phyloP scores from a whole-genome alignment of 2,329 filamentous ascomycete genomes.

The Fusarium metavorans region DNA sequence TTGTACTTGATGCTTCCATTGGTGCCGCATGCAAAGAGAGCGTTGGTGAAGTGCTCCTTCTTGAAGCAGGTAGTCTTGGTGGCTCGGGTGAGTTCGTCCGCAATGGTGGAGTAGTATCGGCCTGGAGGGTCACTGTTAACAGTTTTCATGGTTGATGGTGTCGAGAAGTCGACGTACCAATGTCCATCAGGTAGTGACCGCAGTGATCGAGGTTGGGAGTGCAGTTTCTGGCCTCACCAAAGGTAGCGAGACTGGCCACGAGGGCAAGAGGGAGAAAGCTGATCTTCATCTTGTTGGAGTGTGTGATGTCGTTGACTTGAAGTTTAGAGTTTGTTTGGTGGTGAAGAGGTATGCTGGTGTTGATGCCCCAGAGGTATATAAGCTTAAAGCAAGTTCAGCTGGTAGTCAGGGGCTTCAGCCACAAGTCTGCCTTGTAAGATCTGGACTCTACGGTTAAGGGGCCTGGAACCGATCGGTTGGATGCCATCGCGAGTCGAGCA shows the following conservation, averaged over 20 bases:
- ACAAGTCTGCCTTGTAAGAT: neutral
- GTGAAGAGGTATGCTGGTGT: neutral
- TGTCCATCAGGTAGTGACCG: slow-evolving; percentile 7
- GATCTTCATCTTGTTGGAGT: slow-evolving; percentile 13
- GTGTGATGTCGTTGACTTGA: neutral
- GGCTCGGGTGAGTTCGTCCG: slow-evolving; percentile 11
- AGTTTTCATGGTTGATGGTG: too few species aligned
- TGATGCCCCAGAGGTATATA: slow-evolving; percentile 3
- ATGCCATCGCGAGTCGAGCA: neutral
- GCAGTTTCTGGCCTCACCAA: slow-evolving; percentile 20
- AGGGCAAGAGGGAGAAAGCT: slow-evolving; percentile 12
- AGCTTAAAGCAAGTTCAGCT: slow-evolving; percentile 1
- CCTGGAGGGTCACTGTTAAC: neutral
- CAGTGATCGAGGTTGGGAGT: slow-evolving; percentile 20
- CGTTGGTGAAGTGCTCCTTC: slow-evolving; percentile 14
- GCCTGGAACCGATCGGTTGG: neutral
- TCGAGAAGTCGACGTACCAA: slow-evolving; percentile 1
- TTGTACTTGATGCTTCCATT: slow-evolving; percentile 18
- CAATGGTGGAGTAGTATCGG: slow-evolving; percentile 10
- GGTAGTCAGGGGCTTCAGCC: slow-evolving; percentile 1
- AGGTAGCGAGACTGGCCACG: slow-evolving; percentile 17
- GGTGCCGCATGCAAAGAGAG: slow-evolving; percentile 9
- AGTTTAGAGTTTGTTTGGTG: neutral
- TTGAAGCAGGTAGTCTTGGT: slow-evolving; percentile 11
- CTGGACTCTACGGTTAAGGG: neutral